Evolutionary conservation across 805 yeast genomes (phyloP).

Genomic region (Ascoidea asiatica): DNA sequence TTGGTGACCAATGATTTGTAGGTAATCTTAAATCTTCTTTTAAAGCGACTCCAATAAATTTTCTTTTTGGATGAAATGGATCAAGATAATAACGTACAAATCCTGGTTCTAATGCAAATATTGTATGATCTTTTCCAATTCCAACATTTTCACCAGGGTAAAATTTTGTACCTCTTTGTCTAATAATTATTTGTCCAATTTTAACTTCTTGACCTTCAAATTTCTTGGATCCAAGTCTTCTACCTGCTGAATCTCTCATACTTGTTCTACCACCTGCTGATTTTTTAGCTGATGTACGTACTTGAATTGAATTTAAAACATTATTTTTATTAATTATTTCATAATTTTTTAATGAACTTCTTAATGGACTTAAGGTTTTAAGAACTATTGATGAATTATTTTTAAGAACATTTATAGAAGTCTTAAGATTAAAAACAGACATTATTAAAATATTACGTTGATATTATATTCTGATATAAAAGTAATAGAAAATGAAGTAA

Average conservation of each 20-base stretch:
- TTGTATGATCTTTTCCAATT: constrained; percentile 89
- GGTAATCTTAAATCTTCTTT: constrained; percentile 55
- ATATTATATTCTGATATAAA: too few relatives aligned
- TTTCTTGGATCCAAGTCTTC: constrained; percentile 83
- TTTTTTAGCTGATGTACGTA: constrained; percentile 86
- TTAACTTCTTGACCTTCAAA: constrained; percentile 62
- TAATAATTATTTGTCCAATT: constrained; percentile 77
- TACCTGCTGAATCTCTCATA: constrained; percentile 90
- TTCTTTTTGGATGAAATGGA: constrained; percentile 92
- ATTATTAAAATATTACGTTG: too few relatives aligned
- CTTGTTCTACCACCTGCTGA: constrained; percentile 93
- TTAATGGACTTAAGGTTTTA: too few relatives aligned
- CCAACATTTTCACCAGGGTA: constrained; percentile 89
- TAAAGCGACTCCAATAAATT: constrained; percentile 80
- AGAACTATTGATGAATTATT: too few relatives aligned
- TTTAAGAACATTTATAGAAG: too few relatives aligned
- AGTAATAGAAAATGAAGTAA: too few relatives aligned
- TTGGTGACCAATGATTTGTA: constrained; percentile 82
- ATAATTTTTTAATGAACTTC: constrained; percentile 29
- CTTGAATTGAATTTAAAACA: too few relatives aligned
- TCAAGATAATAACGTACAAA: constrained; percentile 82
- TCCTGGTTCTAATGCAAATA: constrained; percentile 87
- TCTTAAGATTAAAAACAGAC: too few relatives aligned
- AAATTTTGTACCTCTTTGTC: constrained; percentile 91
- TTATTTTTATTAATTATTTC: constrained; percentile 24